These are phyloP conservation scores for Closterium sp. DNA, from an alignment of 139 green algal genomes.

Conservation along the genomic window DNA sequence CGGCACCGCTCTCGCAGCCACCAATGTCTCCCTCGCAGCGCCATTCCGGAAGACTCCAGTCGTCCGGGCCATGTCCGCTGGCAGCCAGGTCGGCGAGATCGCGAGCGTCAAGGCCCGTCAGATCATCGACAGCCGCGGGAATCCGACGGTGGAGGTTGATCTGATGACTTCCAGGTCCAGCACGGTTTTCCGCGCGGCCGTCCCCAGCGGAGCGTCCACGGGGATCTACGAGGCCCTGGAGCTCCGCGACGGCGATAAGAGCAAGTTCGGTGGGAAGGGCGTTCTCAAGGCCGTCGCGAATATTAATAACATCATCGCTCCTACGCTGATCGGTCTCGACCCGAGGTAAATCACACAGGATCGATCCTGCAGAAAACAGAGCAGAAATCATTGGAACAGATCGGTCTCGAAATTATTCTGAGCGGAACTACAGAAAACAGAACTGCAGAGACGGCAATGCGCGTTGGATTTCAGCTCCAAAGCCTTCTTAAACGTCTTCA, in stretches of 20 bases:
- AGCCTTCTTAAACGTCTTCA: too few relatives aligned
- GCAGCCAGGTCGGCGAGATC: slow-evolving; percentile 10
- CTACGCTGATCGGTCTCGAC: slow-evolving; percentile 77
- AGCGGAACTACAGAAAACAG: neutral
- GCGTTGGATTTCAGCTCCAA: too few relatives aligned
- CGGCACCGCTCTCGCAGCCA: neutral
- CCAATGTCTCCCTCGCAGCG: neutral
- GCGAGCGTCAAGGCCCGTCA: slow-evolving; percentile 68
- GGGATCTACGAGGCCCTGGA: slow-evolving; percentile 95
- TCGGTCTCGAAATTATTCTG: too few relatives aligned
- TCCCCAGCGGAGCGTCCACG: slow-evolving; percentile 85
- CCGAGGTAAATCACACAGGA: slow-evolving; percentile 51
- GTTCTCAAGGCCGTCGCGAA: slow-evolving; percentile 92
- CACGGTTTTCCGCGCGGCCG: slow-evolving; percentile 75
- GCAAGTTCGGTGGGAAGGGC: slow-evolving; percentile 81
- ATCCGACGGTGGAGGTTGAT: slow-evolving; percentile 93
- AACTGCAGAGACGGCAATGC: neutral
- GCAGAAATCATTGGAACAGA: too few relatives aligned
- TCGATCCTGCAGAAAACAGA: neutral
- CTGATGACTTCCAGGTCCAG: slow-evolving; percentile 84
- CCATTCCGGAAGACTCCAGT: neutral
- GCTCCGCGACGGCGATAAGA: slow-evolving; percentile 88
- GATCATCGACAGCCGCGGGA: slow-evolving; percentile 96
- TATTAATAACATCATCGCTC: slow-evolving; percentile 92
- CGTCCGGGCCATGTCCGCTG: neutral